Conservation (phyloP, 495 filamentous ascomycete species). For the Oleoguttula mirabilis region DNA sequence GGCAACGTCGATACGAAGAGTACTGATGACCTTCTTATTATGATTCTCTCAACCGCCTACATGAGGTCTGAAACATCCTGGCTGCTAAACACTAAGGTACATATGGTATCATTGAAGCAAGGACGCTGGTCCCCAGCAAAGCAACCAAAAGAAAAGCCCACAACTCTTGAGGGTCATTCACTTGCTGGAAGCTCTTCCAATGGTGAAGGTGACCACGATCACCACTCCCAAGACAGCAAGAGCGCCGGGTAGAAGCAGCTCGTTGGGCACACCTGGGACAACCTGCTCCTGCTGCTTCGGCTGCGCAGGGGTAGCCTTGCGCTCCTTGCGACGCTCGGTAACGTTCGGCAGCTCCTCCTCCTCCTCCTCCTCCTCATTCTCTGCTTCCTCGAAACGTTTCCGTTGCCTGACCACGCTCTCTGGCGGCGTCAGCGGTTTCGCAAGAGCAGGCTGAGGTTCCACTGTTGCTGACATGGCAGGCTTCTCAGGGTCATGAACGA, state of each 20-base stretch:
- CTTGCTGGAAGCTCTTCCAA: conserved; percentile 61
- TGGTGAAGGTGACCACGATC: conserved; percentile 85
- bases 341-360: conserved; percentile 30
- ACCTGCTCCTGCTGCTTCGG: conserved; percentile 48
- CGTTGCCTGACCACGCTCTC: conserved; percentile 46
- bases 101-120: too few relatives aligned
- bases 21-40: too few relatives aligned
- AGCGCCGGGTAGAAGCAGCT: conserved; percentile 82
- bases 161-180: too few relatives aligned
- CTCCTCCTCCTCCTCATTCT: conserved; percentile 51
- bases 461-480: conserved; percentile 58
- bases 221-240: conserved; percentile 91
- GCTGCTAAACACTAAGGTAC: too few relatives aligned
- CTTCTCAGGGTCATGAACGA: conserved; percentile 86
- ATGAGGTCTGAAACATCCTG: too few relatives aligned
- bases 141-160: too few relatives aligned
- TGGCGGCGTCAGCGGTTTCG: conserved; percentile 45
- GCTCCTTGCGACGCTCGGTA: conserved; percentile 23
- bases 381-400: conserved; percentile 40
- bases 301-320: conserved; percentile 27
- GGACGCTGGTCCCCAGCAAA: too few relatives aligned
- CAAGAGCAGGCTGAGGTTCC: conserved; percentile 50
- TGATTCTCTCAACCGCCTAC: too few relatives aligned
- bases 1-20: too few relatives aligned
- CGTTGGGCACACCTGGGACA: conserved; percentile 87